Base-by-base conservation (phyloP, 2,329 filamentous ascomycete species). In the Trichoderma brevicompactum region DNA sequence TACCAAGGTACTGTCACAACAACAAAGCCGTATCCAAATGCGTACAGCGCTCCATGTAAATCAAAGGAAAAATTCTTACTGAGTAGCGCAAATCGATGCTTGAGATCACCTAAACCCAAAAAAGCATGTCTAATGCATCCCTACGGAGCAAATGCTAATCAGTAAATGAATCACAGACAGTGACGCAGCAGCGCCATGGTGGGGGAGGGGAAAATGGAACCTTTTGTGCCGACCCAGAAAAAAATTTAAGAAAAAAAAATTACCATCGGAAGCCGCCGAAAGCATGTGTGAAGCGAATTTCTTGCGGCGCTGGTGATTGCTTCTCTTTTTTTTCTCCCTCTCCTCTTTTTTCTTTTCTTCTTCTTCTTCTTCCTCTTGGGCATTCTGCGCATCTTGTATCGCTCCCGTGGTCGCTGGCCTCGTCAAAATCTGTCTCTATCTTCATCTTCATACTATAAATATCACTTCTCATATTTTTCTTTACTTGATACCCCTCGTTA, bases 161-260 rank as follows among this genome's bases (percentile, higher is more conserved):
- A 28, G 23, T 28, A 28, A 28, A 28, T 60, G 19, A 41, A 40
- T 50, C 56, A 3, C 56, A 32, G 23, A 9, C 46, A 50, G 34
- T 60, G 56, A 50, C 56, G 56, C 52, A 55, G 56, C 56, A 50
- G 9, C 3, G 7, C 13, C 9, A 13, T 60, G 54, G 54, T 58
- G 62, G 43, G 52, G 62, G 62, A 50, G 34, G 19, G 44, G 62
- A n/a, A 50, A 65, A 40, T 10, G 34, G 38, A 36, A 34, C 19
- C 23, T 38, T 13, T 46, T 55, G 34, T 19, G 38, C 36, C 43
- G 34, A 49, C 46, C 43, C 46, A 50, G 19, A 44, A 54, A 55
- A 60, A 65, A 64, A 62, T 38, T 44, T 43, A n/a, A 53, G 64
- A 65, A 67, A 67, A 67, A 66, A 69, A 68, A 67, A 70, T 67